Evolutionary conservation across 495 filamentous ascomycete species (phyloP), one percentile per base, ranked within the genome.

Genomic region (Penicillium salamii): DNA sequence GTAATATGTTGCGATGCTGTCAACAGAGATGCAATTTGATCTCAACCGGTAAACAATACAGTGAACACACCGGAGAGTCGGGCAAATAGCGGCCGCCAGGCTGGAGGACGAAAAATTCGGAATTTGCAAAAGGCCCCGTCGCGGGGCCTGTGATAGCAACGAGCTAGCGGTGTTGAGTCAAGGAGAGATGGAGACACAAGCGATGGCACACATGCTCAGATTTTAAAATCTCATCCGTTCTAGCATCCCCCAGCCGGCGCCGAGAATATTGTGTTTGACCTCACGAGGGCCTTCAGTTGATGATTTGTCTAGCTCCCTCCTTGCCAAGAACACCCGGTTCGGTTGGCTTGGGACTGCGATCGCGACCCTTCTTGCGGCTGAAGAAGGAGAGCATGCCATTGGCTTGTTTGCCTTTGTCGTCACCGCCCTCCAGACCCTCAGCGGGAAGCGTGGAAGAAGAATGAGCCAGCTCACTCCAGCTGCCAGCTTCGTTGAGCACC

Each of bases 311-410:
- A 15, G 93, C 91, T 6, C 93, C 93, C 62, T 98, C 93, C 61
- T 96, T 96, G 45, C 93, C 95, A 52, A 98, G 63, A 38, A 98
- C 91, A 41, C 93, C 93, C 14, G 89, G 77, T 63, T 98, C 93
- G 65, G 89, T 90, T 35, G 91, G 91, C 69, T 96, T 96, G 7
- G 93, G 93, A 62, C 91, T 96, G 61, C 87, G 81, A 40, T 90
- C 90, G 33, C 93, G 78, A 5, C 91, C 91, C 75, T 88, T 96
- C 74, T 93, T 95, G 49, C 91, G 77, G 31, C 77, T 85, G 46
- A 97, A 75, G 65, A 98, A 93, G 3, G 90, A 88, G 38, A 98
- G 82, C 81, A 97, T 91, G 32, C 91, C 90, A 26, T 76, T 80
- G 59, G 58, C 65, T 47, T 57, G 58, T 55, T 78, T 78, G 43